phyloP scores from a whole-genome alignment of 371 early-diverging fungal species.

The Haplosporangium sp. region DNA sequence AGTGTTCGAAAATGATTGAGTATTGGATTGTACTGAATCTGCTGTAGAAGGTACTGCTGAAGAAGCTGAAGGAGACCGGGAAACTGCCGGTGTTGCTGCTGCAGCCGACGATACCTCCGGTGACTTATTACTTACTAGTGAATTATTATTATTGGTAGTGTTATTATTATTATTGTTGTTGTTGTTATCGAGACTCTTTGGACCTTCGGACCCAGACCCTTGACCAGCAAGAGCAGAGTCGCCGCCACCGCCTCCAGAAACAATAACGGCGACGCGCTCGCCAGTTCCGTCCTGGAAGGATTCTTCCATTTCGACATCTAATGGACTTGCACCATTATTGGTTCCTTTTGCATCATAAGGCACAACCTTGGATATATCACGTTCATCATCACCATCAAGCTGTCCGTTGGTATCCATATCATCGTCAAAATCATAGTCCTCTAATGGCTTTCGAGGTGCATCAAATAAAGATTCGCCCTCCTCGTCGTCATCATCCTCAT shows the following conservation, averaged over 20 bases:
- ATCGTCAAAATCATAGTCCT: constrained; percentile 18
- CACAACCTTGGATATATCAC: constrained; percentile 22
- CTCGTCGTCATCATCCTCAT: constrained; percentile 10
- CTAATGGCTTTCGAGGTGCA: constrained; percentile 21
- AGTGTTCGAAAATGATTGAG: constrained; percentile 5
- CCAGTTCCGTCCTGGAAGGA: constrained; percentile 23
- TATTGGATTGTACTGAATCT: neutral
- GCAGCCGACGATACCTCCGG: neutral
- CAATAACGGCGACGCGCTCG: constrained; percentile 29
- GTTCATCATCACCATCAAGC: no score
- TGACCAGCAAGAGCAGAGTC: constrained; percentile 38
- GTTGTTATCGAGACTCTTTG: neutral
- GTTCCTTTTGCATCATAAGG: constrained; percentile 19
- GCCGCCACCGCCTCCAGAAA: constrained; percentile 21
- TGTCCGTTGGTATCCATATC: neutral
- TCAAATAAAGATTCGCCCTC: constrained; percentile 35
- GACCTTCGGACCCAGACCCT: constrained; percentile 14
- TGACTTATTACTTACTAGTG: neutral
- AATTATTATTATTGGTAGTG: neutral
- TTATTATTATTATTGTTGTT: no score
- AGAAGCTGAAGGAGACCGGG: constrained; percentile 12
- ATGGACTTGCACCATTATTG: constrained; percentile 24
- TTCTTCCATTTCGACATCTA: constrained; percentile 39
- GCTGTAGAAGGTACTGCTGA: constrained; percentile 5
- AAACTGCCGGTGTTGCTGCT: constrained; percentile 5